A percentile compares a stretch with the other conserved stretches of the same genome.
These are phyloP conservation scores for Raffaelea ambrosiae DNA, from an alignment of 2,329 filamentous ascomycete genomes.

Conservation along the genomic window DNA sequence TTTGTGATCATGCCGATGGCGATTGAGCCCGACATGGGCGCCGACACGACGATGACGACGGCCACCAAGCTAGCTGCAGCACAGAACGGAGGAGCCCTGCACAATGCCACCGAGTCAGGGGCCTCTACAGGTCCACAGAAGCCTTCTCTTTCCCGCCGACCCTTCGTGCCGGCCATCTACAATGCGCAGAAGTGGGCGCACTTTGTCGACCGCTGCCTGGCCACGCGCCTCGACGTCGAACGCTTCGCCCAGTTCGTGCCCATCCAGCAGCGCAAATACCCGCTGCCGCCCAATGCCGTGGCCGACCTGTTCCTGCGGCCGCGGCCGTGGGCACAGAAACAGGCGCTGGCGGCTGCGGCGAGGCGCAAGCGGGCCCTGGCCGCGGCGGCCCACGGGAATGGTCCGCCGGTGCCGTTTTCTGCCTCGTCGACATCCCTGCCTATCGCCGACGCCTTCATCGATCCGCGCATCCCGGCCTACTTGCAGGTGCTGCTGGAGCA, in stretches of 20 bases:
- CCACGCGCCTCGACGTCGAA: conserved; percentile 41
- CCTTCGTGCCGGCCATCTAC: conserved; percentile 7
- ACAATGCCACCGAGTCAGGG: not conserved
- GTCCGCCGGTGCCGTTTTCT: no score
- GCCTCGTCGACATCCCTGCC: no score
- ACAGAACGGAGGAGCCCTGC: no score
- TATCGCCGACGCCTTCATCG: conserved; percentile 43
- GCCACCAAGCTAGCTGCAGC: no score
- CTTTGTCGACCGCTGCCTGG: conserved; percentile 43
- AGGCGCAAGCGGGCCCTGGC: no score
- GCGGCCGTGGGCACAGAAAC: conserved; percentile 19
- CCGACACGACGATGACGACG: not conserved
- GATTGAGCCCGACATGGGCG: not conserved
- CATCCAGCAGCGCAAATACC: conserved; percentile 41
- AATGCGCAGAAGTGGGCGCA: conserved; percentile 34
- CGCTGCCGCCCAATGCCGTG: conserved; percentile 40
- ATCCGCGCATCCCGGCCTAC: conserved; percentile 52
- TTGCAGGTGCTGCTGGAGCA: conserved; percentile 45
- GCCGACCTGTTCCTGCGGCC: conserved; percentile 53
- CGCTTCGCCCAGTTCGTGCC: conserved; percentile 44
- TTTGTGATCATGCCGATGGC: no score
- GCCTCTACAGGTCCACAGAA: not conserved
- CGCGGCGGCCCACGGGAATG: no score
- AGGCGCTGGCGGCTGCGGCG: not conserved
- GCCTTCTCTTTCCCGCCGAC: conserved; percentile 1